Conservation (phyloP, 2,329 filamentous ascomycete genomes). For the Fusarium coicis region DNA sequence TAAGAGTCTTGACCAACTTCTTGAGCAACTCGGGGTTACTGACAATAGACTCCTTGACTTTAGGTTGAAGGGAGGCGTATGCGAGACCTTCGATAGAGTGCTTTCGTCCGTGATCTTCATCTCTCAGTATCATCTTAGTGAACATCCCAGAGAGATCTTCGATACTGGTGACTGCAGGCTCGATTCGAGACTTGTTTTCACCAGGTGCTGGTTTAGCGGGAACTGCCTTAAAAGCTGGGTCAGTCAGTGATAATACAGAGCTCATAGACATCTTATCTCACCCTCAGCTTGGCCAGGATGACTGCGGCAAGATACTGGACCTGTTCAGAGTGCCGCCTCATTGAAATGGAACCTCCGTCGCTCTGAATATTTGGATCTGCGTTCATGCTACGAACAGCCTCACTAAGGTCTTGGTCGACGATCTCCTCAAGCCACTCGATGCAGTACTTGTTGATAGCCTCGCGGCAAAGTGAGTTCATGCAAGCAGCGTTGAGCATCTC, state of each 20-base stretch:
- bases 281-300: constrained; percentile 77
- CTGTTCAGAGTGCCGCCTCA: constrained; percentile 69
- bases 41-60: constrained; percentile 83
- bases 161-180: constrained; percentile 68
- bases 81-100: constrained; percentile 90
- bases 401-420: constrained; percentile 76
- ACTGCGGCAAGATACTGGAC: constrained; percentile 77
- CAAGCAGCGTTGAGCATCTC: constrained; percentile 93
- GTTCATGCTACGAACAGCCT: constrained; percentile 60
- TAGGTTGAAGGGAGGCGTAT: constrained; percentile 87
- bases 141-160: constrained; percentile 74
- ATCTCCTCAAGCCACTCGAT: constrained; percentile 88
- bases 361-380: constrained; percentile 68
- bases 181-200: constrained; percentile 57
- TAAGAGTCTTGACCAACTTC: constrained; percentile 72
- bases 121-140: constrained; percentile 71
- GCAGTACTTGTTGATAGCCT: constrained; percentile 86
- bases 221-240: constrained; percentile 65
- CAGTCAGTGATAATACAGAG: constrained; percentile 57
- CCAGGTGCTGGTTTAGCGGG: constrained; percentile 55
- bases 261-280: constrained; percentile 47
- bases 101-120: constrained; percentile 67
- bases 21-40: constrained; percentile 75
- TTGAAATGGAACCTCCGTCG: constrained; percentile 66
- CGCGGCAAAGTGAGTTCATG: constrained; percentile 83